Base-by-base conservation (phyloP, 148 eudicot genomes). In the Amaranthus cruentus region DNA sequence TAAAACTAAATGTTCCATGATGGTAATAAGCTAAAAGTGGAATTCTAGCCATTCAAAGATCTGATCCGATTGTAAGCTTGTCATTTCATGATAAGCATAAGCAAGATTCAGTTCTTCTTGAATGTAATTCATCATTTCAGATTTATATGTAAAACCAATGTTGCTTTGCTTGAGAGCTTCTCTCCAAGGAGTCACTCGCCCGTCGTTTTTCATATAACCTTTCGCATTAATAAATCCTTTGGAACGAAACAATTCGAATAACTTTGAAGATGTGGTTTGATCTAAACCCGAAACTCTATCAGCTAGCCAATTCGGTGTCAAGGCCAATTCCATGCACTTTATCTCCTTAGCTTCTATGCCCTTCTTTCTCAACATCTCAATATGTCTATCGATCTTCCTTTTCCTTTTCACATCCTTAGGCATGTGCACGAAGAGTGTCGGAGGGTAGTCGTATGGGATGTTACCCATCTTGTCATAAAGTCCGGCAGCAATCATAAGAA, bases 341-440 rank as follows among this genome's bases (percentile, higher is more conserved):
- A 91, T 64, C 77, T 91, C 98, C 62, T 73, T 80, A 71, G 79
- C 81, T 52, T 85, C 83, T 69, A 94, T 66, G 46, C 93, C 91
- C 72, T 81, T 81, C 67, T 81, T 77, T 73, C 64, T 89, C 73
- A 94, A 77, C 50, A 75, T 51, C 77, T 78, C 62, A 14, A 88
- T n/a, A 73, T 84, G 78, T 55, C 62, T 72, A 44, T 79, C 83
- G 57, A 91, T 83, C 64, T 62, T 83, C 69, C 12, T 66, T 53
- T 69, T 84, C 76, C 98, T 82, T 44, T 2, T 57, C 63, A 78
- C 76, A 82, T 94, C 98, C 87, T 91, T 94, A 3, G 97, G 97
- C 98, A 94, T 94, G 80, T 91, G 98, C 58, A 94, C 93, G 74
- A 94, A 94, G 28, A 91, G 90, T 14, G 90, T 94, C 54, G 98